Conservation (phyloP, 2,329 filamentous ascomycete genomes). For the Aspergillus novofumigatus region DNA sequence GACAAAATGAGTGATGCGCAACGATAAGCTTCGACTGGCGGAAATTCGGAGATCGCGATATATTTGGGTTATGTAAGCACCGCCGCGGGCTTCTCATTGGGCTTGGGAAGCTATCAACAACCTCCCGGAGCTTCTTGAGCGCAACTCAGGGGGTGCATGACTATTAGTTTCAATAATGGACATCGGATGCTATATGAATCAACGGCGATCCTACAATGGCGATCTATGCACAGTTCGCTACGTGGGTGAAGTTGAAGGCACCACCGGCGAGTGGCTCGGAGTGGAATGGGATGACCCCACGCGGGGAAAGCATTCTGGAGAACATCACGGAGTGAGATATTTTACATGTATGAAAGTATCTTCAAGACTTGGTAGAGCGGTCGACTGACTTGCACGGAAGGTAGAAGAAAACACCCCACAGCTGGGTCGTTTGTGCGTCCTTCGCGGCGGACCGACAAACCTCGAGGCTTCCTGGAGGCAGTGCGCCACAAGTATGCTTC, state of each 20-base stretch:
- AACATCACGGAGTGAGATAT: slow-evolving; percentile 72
- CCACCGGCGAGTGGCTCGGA: slow-evolving; percentile 78
- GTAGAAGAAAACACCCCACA: slow-evolving; percentile 59
- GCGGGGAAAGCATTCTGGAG: slow-evolving; percentile 86
- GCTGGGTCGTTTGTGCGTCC: slow-evolving; percentile 86
- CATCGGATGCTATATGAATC: slow-evolving; percentile 51
- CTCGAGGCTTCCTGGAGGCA: slow-evolving; percentile 72
- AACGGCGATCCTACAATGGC: slow-evolving; percentile 75
- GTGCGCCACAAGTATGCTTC: slow-evolving; percentile 79
- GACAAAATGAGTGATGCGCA: slow-evolving; percentile 10
- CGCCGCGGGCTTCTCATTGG: slow-evolving; percentile 8
- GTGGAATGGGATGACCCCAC: slow-evolving; percentile 92
- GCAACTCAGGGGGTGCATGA: neutral
- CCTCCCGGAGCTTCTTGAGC: neutral
- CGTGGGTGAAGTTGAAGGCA: slow-evolving; percentile 70
- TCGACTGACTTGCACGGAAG: slow-evolving; percentile 38
- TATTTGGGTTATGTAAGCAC: slow-evolving; percentile 24
- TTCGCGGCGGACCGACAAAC: slow-evolving; percentile 62
- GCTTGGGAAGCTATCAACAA: slow-evolving; percentile 5
- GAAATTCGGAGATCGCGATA: slow-evolving; percentile 5
- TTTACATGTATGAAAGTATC: slow-evolving; percentile 63
- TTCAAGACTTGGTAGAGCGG: neutral
- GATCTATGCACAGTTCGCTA: slow-evolving; percentile 82
- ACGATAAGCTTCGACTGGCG: neutral
- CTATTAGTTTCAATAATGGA: neutral